Base-by-base conservation (phyloP, 2,329 filamentous ascomycete species). In the Achaetomium macrosporum region DNA sequence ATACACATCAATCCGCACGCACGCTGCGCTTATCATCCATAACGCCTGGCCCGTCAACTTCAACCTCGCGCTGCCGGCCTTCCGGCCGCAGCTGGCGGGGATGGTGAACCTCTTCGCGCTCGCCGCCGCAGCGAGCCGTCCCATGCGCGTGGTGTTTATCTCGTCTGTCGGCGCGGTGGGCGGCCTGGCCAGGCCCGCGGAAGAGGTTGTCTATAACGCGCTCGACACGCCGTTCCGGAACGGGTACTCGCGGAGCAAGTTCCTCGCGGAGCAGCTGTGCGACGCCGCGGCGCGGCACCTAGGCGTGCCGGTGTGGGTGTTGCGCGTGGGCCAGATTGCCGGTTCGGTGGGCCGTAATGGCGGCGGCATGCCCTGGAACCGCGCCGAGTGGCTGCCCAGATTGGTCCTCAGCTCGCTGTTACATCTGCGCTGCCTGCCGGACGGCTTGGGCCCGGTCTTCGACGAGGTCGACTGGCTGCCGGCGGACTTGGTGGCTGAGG, bases 1-100 rank as follows among this genome's bases (percentile, higher is more conserved):
- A 13, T 41, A 45, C 29, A 8, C 16, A 9, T 4, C n/a, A 5
- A 19, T 41, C 10, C 25, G 25, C 35, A 8, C 19, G 12, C 17
- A 2, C 19, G 42, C 46, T 2, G 16, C 19, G 1, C 17, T 44
- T 2, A 13, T 55, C 12, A 46, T 55, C 25, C 49, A 55, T 35
- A 42, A 45, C 41, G 51, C 51, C 47, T 56, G 54, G 54, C 54
- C 54, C 16, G 54, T 51, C 33, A 53, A 54, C 30, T 49, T 56
- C 47, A 46, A 42, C 44, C 37, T 47, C 19, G 37, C 50, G 17
- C 41, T 56, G 13, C 10, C 19, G 13, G 30, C 35, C 6, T 52
- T 53, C 29, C 19, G 11, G 11, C 31, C 49, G 6, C 16, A 53
- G 10, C 15, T 51, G 9, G 12, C n/a, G 15, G 46, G 33, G 0